These are phyloP conservation scores for Leishmania gerbilli DNA, from an alignment of 208 protist species.

Conservation along the genomic window DNA sequence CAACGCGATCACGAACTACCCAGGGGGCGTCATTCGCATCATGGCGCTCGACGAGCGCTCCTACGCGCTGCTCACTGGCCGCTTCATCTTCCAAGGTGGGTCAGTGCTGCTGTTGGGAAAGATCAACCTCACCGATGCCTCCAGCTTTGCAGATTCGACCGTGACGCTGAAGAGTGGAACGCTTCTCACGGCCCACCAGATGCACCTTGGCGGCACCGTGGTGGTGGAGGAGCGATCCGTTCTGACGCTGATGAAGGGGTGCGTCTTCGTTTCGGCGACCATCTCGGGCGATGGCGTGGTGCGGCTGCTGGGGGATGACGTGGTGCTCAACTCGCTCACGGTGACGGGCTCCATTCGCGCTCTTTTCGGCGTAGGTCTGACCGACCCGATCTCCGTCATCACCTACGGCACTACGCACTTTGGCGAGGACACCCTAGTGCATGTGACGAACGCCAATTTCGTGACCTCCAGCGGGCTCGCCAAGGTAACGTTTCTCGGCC, in stretches of 20 bases:
- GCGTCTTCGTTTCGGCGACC: conserved; percentile 43
- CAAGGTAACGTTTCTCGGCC: conserved; percentile 53
- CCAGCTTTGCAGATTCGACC: conserved; percentile 31
- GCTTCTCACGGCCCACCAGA: conserved; percentile 40
- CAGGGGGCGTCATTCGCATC: conserved; percentile 53
- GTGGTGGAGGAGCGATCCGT: conserved; percentile 44
- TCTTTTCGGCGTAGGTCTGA: conserved; percentile 24
- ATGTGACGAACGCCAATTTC: conserved; percentile 45
- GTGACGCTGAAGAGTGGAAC: conserved; percentile 42
- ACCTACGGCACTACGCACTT: conserved; percentile 61
- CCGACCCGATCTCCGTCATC: conserved; percentile 34
- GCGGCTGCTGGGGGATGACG: conserved; percentile 40
- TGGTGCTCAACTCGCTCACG: conserved; percentile 61
- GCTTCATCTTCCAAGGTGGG: conserved; percentile 57
- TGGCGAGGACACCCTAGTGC: conserved; percentile 39
- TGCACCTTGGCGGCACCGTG: conserved; percentile 39
- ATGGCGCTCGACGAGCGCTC: conserved; percentile 53
- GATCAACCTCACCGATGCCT: conserved; percentile 57
- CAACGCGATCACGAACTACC: conserved; percentile 68
- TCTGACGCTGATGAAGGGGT: conserved; percentile 48
- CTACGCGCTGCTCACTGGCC: conserved; percentile 54
- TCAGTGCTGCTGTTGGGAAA: conserved; percentile 51
- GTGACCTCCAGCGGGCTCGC: conserved; percentile 46
- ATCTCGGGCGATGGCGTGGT: conserved; percentile 49
- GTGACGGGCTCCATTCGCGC: conserved; percentile 39